Conservation (phyloP, 208 protist species). For the Acanthamoeba divionensis region DNA sequence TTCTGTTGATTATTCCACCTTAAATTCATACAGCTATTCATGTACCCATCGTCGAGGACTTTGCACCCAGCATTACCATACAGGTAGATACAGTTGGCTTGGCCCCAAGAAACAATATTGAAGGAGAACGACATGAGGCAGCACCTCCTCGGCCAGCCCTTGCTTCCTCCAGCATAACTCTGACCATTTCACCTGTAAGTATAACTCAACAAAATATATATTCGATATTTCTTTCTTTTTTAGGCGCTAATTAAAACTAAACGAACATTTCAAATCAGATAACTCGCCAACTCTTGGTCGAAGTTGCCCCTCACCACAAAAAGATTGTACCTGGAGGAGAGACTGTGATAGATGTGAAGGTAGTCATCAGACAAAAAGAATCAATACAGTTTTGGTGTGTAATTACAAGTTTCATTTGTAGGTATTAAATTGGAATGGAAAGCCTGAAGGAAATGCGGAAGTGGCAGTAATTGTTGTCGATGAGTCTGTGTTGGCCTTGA, state of each 20-base stretch:
- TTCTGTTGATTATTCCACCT: too few species aligned
- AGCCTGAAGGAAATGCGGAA: neutral
- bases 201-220: neutral
- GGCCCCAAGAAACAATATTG: constrained; percentile 5
- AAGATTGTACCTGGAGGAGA: constrained; percentile 41
- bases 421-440: neutral
- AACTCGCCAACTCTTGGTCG: neutral
- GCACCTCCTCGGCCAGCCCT: constrained; percentile 42
- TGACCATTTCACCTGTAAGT: constrained; percentile 29
- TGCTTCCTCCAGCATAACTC: constrained; percentile 14
- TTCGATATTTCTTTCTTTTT: neutral
- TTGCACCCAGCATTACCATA: constrained; percentile 42
- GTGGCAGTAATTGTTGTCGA: constrained; percentile 33
- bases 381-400: too few species aligned
- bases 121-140: neutral
- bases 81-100: constrained; percentile 38
- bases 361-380: neutral
- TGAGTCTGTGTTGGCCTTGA: constrained; percentile 40
- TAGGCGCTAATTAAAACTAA: neutral
- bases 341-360: constrained; percentile 6
- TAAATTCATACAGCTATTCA: too few species aligned
- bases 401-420: neutral
- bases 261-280: neutral
- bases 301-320: constrained; percentile 6
- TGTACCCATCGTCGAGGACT: constrained; percentile 50